Conservation (phyloP, 345 rosid species). For the Linum trigynum region DNA sequence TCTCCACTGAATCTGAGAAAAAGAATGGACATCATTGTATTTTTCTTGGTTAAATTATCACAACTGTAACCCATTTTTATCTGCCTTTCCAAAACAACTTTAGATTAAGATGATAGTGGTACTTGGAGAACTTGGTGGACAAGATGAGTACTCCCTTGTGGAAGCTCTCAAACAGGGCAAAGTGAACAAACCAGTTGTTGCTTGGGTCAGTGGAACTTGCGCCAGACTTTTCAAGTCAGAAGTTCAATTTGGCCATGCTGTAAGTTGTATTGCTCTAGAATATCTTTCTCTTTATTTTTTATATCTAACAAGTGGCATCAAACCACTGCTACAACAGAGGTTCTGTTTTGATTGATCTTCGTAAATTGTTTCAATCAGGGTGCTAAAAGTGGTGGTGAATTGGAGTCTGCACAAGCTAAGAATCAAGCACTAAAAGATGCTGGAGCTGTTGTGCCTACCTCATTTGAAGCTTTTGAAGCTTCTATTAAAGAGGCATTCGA, state of each 20-base stretch:
- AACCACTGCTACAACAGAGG: background rate
- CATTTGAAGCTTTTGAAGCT: constrained; percentile 72
- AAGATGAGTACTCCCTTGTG: constrained; percentile 91
- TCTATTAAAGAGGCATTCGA: constrained; percentile 81
- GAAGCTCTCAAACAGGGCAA: constrained; percentile 94
- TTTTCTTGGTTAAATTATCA: background rate
- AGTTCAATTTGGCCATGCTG: constrained; percentile 99
- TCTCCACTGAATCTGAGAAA: background rate
- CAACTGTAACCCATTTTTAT: background rate
- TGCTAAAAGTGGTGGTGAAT: constrained; percentile 94
- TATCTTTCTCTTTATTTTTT: background rate
- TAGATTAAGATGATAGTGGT: constrained; percentile 92
- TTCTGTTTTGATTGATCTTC: constrained; percentile 11
- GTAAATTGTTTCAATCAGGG: constrained; percentile 42
- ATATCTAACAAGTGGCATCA: background rate
- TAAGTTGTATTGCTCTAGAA: constrained; percentile 34
- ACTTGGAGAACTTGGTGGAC: constrained; percentile 96
- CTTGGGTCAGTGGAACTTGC: constrained; percentile 99
- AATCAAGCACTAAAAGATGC: constrained; percentile 83
- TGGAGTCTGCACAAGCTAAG: constrained; percentile 99
- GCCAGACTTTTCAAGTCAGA: constrained; percentile 93
- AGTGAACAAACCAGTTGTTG: constrained; percentile 88
- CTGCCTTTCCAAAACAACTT: constrained; percentile 12
- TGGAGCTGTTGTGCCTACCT: constrained; percentile 91
- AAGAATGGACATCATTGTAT: background rate